Evolutionary conservation across 2,329 filamentous ascomycete genomes (phyloP).

Genomic region (Berkeleyomyces rouxiae): DNA sequence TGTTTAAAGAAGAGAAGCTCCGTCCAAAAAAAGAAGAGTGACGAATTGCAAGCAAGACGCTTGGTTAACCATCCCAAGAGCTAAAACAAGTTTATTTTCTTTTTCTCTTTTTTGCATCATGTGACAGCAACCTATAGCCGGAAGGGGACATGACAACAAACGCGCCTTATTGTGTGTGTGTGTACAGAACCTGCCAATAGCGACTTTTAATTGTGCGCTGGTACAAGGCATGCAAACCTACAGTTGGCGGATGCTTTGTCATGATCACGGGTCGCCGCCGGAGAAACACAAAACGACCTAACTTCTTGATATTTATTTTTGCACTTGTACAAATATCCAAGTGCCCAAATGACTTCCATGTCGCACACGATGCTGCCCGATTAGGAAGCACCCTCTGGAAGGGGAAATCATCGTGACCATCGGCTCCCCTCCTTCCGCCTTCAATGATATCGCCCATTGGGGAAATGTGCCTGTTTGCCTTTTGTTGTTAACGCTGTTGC

Average conservation of each 20-base stretch:
- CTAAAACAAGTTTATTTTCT: background rate
- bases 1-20: background rate
- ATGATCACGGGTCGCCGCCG: no score
- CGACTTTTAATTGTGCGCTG: no score
- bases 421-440: background rate
- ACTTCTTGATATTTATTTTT: no score
- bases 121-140: background rate
- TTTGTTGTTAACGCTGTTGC: background rate
- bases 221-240: no score
- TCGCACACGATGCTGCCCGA: background rate
- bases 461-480: background rate
- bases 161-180: no score
- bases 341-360: background rate
- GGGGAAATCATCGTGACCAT: background rate
- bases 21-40: background rate
- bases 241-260: no score
- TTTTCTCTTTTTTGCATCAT: background rate
- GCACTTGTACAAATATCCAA: no score
- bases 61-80: background rate
- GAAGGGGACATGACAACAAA: background rate
- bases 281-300: no score
- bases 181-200: no score
- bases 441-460: background rate
- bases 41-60: background rate
- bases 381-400: background rate